Evolutionary conservation across 1,284 basidiomycete species (phyloP).

Genomic region (Hypsizygus ulmarius): DNA sequence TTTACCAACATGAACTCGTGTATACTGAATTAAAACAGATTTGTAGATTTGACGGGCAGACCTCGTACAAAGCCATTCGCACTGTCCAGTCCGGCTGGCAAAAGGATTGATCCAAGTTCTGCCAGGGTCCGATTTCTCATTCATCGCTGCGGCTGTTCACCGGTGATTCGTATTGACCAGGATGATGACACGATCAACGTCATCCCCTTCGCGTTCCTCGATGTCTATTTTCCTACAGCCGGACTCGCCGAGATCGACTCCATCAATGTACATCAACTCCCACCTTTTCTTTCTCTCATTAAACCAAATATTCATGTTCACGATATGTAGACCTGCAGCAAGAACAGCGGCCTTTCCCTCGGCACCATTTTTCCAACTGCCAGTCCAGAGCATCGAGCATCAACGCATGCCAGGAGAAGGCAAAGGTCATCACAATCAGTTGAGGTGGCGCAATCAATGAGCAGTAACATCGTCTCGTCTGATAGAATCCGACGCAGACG

Average conservation of each 20-base stretch:
- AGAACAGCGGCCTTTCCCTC: conserved; percentile 42
- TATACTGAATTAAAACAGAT: background rate
- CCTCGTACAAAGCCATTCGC: conserved; percentile 56
- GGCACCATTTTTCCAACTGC: conserved; percentile 59
- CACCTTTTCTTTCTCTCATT: background rate
- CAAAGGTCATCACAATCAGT: conserved; percentile 64
- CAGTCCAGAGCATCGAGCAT: conserved; percentile 53
- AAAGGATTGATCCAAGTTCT: conserved; percentile 48
- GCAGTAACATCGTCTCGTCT: conserved; percentile 48
- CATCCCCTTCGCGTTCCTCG: conserved; percentile 60
- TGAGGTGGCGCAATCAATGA: conserved; percentile 63
- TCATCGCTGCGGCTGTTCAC: background rate
- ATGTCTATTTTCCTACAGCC: conserved; percentile 56
- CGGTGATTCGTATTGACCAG: conserved; percentile 16
- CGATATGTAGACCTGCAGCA: conserved; percentile 47
- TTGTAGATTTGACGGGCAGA: conserved; percentile 38
- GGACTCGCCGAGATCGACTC: conserved; percentile 58
- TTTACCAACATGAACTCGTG: background rate
- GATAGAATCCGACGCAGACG: conserved; percentile 47
- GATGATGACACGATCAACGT: conserved; percentile 51
- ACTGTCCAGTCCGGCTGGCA: conserved; percentile 47
- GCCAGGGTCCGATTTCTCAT: conserved; percentile 33
- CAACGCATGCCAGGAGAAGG: conserved; percentile 56
- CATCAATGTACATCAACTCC: conserved; percentile 48
- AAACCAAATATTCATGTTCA: background rate